A percentile compares a stretch with the other conserved stretches of the same genome.
These are phyloP conservation scores for Fibroporia radiculosa DNA, from an alignment of 768 basidiomycete species.

Conservation along the genomic window DNA sequence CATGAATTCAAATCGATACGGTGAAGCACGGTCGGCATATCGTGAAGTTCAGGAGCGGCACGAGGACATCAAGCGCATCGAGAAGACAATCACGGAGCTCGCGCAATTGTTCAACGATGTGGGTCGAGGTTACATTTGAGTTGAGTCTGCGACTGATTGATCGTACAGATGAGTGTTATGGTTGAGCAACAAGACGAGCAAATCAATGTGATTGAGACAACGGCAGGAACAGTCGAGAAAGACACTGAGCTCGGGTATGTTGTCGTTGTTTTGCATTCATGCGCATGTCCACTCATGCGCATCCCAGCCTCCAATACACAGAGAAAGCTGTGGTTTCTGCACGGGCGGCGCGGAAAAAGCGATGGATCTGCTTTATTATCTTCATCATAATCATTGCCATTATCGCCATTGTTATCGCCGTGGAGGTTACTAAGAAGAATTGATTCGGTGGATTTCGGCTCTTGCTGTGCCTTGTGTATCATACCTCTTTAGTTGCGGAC, in stretches of 20 bases:
- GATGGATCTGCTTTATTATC: slow-evolving; percentile 94
- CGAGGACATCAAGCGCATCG: slow-evolving; percentile 93
- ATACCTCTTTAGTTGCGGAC: slow-evolving; percentile 1
- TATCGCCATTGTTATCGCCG: slow-evolving; percentile 57
- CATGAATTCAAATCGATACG: slow-evolving; percentile 86
- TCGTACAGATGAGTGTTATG: slow-evolving; percentile 77
- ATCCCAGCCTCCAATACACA: slow-evolving; percentile 68
- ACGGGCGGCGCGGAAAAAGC: slow-evolving; percentile 84
- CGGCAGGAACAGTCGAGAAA: slow-evolving; percentile 66
- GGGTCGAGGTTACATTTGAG: slow-evolving; percentile 24
- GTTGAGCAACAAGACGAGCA: slow-evolving; percentile 93
- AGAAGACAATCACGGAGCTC: slow-evolving; percentile 85
- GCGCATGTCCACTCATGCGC: not conserved
- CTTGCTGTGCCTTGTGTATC: not conserved
- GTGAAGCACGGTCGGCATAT: slow-evolving; percentile 84
- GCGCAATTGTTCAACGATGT: slow-evolving; percentile 96
- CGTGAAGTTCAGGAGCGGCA: slow-evolving; percentile 97
- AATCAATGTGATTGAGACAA: slow-evolving; percentile 74
- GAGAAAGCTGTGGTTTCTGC: slow-evolving; percentile 84
- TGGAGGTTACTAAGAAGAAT: slow-evolving; percentile 41
- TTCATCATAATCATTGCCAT: slow-evolving; percentile 54
- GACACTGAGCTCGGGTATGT: slow-evolving; percentile 82
- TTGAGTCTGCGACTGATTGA: too few species aligned
- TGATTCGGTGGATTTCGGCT: slow-evolving; percentile 9
- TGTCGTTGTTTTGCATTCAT: not conserved